These are phyloP conservation scores for Dendrobium huoshanense DNA, from an alignment of 106 monocot genomes.

Conservation along the genomic window DNA sequence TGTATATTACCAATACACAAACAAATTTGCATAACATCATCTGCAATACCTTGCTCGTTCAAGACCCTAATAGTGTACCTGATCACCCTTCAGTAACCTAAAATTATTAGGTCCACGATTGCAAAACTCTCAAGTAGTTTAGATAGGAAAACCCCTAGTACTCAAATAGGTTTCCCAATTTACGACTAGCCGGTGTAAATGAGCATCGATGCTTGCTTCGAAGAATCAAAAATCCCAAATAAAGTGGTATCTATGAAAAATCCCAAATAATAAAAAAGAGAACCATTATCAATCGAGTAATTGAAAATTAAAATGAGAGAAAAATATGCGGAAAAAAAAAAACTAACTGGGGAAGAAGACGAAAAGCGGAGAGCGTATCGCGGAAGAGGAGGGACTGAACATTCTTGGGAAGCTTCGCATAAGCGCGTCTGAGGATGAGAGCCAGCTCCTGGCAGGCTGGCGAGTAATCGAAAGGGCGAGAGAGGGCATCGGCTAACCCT, in stretches of 20 bases:
- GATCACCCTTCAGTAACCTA: no score
- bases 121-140: no score
- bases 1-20: no score
- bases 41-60: no score
- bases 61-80: no score
- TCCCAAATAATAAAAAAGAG: background rate
- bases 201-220: background rate
- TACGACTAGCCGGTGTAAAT: background rate
- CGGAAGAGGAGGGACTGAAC: conserved; percentile 57
- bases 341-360: conserved; percentile 62
- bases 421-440: conserved; percentile 49
- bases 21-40: no score
- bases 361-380: conserved; percentile 71
- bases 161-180: no score
- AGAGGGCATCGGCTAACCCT: conserved; percentile 47
- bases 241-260: no score
- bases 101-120: no score
- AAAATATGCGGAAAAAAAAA: background rate
- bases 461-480: conserved; percentile 54
- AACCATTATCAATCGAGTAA: background rate
- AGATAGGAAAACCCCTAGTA: no score
- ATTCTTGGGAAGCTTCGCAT: conserved; percentile 60
- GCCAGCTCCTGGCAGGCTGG: conserved; percentile 68
- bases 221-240: background rate
- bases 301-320: background rate